These are phyloP conservation scores for Flaveria brownii DNA, from an alignment of 129 eudicot genomes.

Conservation along the genomic window DNA sequence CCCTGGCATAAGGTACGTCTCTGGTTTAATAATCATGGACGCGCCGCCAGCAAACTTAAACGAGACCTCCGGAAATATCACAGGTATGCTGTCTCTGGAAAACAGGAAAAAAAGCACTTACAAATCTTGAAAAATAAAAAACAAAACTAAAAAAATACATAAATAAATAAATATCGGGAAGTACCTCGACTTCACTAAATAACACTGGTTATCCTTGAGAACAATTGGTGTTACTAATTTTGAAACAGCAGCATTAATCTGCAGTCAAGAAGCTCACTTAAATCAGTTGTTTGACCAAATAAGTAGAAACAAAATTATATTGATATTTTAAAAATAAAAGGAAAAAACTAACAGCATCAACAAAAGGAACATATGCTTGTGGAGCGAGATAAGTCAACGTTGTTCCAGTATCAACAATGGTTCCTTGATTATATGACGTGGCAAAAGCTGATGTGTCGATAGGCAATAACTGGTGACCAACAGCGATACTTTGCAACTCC, in stretches of 20 bases:
- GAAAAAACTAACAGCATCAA: constrained; percentile 59
- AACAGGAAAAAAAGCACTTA: constrained; percentile 10
- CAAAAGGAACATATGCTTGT: constrained; percentile 76
- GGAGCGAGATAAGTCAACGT: constrained; percentile 73
- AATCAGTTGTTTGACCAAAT: not conserved
- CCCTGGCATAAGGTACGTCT: constrained; percentile 61
- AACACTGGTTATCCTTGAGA: constrained; percentile 58
- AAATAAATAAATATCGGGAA: not conserved
- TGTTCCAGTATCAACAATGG: constrained; percentile 89
- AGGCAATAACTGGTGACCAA: constrained; percentile 68
- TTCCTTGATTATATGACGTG: constrained; percentile 67
- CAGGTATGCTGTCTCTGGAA: constrained; percentile 45
- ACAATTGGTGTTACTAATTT: constrained; percentile 41
- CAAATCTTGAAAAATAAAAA: not conserved
- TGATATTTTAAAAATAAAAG: not conserved
- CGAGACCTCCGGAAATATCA: constrained; percentile 62
- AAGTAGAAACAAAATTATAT: not conserved
- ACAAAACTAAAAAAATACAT: too few species aligned
- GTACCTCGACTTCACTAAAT: constrained; percentile 56
- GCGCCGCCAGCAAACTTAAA: constrained; percentile 88
- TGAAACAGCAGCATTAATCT: constrained; percentile 69
- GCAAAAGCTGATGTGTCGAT: constrained; percentile 69
- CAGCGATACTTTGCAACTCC: constrained; percentile 74
- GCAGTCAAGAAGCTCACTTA: constrained; percentile 16
- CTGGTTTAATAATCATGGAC: constrained; percentile 66